Evolutionary conservation across 306 rosid species (phyloP), one percentile per base, ranked within the genome.

Genomic region (Castanea mollissima): DNA sequence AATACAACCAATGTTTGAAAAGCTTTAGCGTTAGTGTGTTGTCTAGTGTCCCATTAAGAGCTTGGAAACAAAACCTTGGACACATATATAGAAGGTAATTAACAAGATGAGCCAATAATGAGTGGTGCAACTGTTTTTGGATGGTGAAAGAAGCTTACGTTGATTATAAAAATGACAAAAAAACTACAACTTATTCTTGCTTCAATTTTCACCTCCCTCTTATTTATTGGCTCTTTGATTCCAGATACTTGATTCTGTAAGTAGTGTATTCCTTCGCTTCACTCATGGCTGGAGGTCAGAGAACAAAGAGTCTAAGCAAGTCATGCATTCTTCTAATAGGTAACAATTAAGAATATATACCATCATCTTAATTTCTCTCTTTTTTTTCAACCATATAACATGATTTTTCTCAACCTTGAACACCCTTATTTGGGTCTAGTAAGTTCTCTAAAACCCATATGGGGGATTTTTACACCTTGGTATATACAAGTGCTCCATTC

Each of bases 321-420:
- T 85, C 99, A 2, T 95, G 98, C 78, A 80, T 92, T 86, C 98
- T 95, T 6, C 98, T 95, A 73, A 90, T 89, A 86, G 97, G 99
- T 95, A 85, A 77, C 25, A 84, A 77, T 31, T 20, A 41, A 44
- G 3, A 67, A 23, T 25, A 14, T 27, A 4, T 63, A 5, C 69
- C 13, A 27, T 6, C 23, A 12, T 75, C 64, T 41, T 34, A 41
- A 41, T 41, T 74, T 4, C 56, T 73, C 49, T 78, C 23, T 60
- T 21, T 14, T 31, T 63, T 60, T 32, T 75, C 71, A 51, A 32
- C 75, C 6, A 73, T 18, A 16, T 29, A 20, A 8, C 35, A 16
- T 19, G 19, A 2, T 38, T 74, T 67, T 67, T 2, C 1, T 63
- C 57, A 11, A 44, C 62, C 23, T 19, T 32, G 56, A 18, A 15